Conservation (phyloP, 139 green algal genomes). For the Chlamydomonas eustigma region DNA sequence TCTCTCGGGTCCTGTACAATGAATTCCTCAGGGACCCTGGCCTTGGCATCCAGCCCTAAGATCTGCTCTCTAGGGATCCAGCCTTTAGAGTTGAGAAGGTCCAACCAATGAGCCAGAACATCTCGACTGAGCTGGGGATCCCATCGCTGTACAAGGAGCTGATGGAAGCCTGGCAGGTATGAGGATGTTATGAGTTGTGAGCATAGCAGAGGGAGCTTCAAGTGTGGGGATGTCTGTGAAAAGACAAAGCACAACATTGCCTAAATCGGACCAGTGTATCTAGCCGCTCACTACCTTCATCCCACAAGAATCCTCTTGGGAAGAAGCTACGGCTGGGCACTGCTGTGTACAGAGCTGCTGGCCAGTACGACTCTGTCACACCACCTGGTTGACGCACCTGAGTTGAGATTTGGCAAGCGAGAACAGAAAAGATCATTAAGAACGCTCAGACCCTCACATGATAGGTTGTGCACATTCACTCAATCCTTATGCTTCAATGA, state of each 20-base stretch:
- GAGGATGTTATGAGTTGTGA: too few relatives aligned
- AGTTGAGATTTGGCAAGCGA: not conserved
- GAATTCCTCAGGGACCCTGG: constrained; percentile 84
- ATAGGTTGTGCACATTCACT: too few relatives aligned
- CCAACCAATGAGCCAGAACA: constrained; percentile 85
- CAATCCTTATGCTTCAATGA: too few relatives aligned
- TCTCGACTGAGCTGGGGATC: constrained; percentile 63
- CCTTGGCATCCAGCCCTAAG: constrained; percentile 65
- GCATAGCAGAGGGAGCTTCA: too few relatives aligned
- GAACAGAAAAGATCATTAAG: too few relatives aligned
- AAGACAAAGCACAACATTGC: too few relatives aligned
- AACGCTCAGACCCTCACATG: too few relatives aligned
- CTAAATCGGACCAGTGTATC: too few relatives aligned
- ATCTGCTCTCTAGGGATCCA: constrained; percentile 73
- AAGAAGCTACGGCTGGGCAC: constrained; percentile 89
- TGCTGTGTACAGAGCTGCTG: constrained; percentile 58
- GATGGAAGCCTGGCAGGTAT: constrained; percentile 92
- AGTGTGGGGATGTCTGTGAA: too few relatives aligned
- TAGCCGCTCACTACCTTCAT: too few relatives aligned
- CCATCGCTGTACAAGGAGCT: constrained; percentile 74
- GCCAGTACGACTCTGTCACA: constrained; percentile 17
- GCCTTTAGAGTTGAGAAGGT: constrained; percentile 77
- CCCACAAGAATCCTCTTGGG: constrained; percentile 94
- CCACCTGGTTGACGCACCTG: constrained; percentile 5
- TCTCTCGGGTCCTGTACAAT: constrained; percentile 75